Conservation (phyloP, 1,284 basidiomycete species). For the Ganoderma lingzhi region DNA sequence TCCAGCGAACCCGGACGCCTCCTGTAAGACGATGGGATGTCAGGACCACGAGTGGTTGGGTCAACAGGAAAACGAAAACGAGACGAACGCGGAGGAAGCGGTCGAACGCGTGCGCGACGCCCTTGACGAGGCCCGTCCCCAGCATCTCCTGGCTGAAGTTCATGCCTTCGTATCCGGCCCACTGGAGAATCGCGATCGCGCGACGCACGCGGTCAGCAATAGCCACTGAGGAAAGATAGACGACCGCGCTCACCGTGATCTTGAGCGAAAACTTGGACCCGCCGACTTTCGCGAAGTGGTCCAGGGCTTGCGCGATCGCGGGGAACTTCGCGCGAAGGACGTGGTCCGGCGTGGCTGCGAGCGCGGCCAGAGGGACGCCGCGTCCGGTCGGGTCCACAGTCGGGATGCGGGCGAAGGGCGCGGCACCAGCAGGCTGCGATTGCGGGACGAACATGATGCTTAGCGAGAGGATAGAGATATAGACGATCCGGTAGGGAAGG, state of each 20-base stretch:
- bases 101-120: neutral
- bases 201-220: neutral
- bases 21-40: neutral
- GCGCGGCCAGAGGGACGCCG: neutral
- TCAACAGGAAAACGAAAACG: neutral
- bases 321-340: neutral
- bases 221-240: accelerated
- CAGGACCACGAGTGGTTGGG: neutral
- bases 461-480: neutral
- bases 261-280: neutral
- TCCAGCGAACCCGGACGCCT: neutral
- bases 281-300: neutral
- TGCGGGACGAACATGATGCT: neutral
- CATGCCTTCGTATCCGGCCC: neutral
- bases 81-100: neutral
- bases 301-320: neutral
- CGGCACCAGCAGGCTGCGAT: neutral
- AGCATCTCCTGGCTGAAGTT: neutral
- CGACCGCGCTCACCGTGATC: neutral
- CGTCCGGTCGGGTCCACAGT: neutral
- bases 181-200: constrained; percentile 2
- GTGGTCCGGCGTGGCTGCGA: neutral
- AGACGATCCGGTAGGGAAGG: too few relatives aligned
- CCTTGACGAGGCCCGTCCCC: neutral
- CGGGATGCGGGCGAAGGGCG: neutral